Evolutionary conservation across 2,329 filamentous ascomycete genomes (phyloP).

Genomic region (Acephala macrosclerotiorum): DNA sequence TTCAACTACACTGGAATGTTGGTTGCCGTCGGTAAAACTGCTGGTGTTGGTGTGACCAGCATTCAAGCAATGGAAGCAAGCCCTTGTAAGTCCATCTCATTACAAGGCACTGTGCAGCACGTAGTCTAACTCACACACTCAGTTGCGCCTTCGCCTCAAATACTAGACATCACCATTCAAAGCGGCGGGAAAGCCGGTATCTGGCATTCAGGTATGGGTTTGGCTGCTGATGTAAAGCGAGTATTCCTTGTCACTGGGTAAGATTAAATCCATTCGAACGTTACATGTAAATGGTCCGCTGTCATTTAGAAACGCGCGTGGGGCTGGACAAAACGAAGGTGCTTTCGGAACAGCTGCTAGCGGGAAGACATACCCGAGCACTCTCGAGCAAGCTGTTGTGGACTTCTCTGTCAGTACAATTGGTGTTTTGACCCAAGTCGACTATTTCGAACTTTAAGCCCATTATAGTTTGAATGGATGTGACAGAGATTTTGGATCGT

Average conservation of each 20-base stretch:
- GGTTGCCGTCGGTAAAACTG: slow-evolving; percentile 16
- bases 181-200: slow-evolving; percentile 22
- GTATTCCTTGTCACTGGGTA: slow-evolving; percentile 23
- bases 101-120: neutral
- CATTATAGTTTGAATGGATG: slow-evolving; percentile 18
- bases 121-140: neutral
- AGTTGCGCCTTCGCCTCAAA: slow-evolving; percentile 8
- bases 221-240: slow-evolving; percentile 13
- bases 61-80: slow-evolving; percentile 9
- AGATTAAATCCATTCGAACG: neutral
- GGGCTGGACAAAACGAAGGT: slow-evolving; percentile 10
- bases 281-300: neutral
- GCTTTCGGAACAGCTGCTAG: slow-evolving; percentile 4
- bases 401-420: slow-evolving; percentile 7
- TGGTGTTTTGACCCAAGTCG: slow-evolving; percentile 11
- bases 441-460: slow-evolving; percentile 21
- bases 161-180: neutral
- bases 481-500: slow-evolving; percentile 19
- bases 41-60: slow-evolving; percentile 8
- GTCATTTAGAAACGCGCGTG: neutral
- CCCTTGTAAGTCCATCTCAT: neutral
- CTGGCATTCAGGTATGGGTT: slow-evolving; percentile 16
- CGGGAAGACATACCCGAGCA: slow-evolving; percentile 11
- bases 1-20: slow-evolving; percentile 33
- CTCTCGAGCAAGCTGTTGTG: slow-evolving; percentile 14